Percentiles rank a stretch among this genome's conserved stretches.
phyloP scores from a whole-genome alignment of 2,329 filamentous ascomycete genomes.

The Byssothecium circinans region DNA sequence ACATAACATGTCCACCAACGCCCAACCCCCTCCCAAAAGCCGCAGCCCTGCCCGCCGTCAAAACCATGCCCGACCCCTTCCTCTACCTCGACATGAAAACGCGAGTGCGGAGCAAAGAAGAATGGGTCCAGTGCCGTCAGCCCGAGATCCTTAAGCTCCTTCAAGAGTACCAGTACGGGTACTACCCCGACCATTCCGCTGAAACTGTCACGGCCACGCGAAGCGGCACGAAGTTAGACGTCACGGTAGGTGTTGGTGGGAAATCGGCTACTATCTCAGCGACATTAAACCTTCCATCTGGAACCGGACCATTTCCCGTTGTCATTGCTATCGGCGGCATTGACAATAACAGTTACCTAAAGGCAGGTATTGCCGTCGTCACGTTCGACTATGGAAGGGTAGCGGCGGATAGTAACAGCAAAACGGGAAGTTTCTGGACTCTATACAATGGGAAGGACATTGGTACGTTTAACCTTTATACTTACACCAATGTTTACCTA shows the following conservation, averaged over 20 bases:
- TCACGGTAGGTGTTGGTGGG: slow-evolving; percentile 48
- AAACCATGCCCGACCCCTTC: slow-evolving; percentile 50
- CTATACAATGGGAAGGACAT: slow-evolving; percentile 54
- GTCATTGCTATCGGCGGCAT: slow-evolving; percentile 57
- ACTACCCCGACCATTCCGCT: slow-evolving; percentile 53
- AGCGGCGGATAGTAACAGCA: slow-evolving; percentile 53
- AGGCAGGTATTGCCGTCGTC: slow-evolving; percentile 53
- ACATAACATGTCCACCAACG: slow-evolving; percentile 29
- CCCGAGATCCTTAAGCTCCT: slow-evolving; percentile 55
- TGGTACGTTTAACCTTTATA: slow-evolving; percentile 34
- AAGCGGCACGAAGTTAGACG: slow-evolving; percentile 49
- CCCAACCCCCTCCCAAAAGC: slow-evolving; percentile 33
- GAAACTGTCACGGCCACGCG: slow-evolving; percentile 54
- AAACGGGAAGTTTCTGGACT: slow-evolving; percentile 55
- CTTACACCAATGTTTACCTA: not conserved
- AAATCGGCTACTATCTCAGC: slow-evolving; percentile 52
- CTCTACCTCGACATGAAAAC: slow-evolving; percentile 49
- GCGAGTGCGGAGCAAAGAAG: slow-evolving; percentile 49
- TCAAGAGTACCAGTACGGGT: slow-evolving; percentile 56
- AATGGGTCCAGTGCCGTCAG: slow-evolving; percentile 54
- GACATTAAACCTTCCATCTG: slow-evolving; percentile 47
- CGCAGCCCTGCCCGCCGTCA: slow-evolving; percentile 20
- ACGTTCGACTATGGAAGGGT: slow-evolving; percentile 55
- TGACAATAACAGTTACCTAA: slow-evolving; percentile 51
- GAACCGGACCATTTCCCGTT: slow-evolving; percentile 47